A percentile compares a stretch with the other conserved stretches of the same genome.
Conservation (phyloP, 495 filamentous ascomycete species). For the Hypoxylon crocopeplum region DNA sequence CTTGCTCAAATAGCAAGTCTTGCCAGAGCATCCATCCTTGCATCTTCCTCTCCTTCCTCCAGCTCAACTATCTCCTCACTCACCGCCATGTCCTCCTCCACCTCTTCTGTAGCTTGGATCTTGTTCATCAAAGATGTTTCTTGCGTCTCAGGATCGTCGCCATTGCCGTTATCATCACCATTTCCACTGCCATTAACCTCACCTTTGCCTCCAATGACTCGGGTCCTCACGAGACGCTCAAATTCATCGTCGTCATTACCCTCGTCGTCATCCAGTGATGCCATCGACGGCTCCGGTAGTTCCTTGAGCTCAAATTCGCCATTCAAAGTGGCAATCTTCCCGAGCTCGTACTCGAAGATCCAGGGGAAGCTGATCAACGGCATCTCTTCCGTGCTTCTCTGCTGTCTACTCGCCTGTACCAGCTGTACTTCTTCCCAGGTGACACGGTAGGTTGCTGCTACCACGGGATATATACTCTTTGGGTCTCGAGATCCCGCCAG, state of each 20-base stretch:
- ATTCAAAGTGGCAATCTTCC: constrained; percentile 64
- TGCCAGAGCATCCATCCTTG: constrained; percentile 13
- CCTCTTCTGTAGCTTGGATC: not conserved
- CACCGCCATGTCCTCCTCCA: not conserved
- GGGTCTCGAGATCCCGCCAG: constrained; percentile 64
- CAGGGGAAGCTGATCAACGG: constrained; percentile 95
- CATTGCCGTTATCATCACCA: too few species aligned
- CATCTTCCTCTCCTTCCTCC: constrained; percentile 21
- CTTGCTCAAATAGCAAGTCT: not conserved
- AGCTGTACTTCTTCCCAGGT: constrained; percentile 72
- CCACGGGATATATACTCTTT: constrained; percentile 68
- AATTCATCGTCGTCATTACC: constrained; percentile 36
- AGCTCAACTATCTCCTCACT: constrained; percentile 27
- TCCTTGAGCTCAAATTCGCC: constrained; percentile 27
- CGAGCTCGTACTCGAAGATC: constrained; percentile 79
- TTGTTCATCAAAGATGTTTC: not conserved
- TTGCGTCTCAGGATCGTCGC: not conserved
- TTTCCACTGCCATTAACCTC: too few species aligned
- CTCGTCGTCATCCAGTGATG: constrained; percentile 15
- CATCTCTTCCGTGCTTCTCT: constrained; percentile 51
- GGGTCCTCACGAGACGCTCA: constrained; percentile 14
- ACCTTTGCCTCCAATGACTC: constrained; percentile 8
- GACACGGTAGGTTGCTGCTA: constrained; percentile 85
- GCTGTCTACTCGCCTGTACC: constrained; percentile 35
- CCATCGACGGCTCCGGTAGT: constrained; percentile 21